Percentiles rank a stretch among this genome's conserved stretches.
phyloP scores from a whole-genome alignment of 305 asterid species.

The Euphrasia arctica region DNA sequence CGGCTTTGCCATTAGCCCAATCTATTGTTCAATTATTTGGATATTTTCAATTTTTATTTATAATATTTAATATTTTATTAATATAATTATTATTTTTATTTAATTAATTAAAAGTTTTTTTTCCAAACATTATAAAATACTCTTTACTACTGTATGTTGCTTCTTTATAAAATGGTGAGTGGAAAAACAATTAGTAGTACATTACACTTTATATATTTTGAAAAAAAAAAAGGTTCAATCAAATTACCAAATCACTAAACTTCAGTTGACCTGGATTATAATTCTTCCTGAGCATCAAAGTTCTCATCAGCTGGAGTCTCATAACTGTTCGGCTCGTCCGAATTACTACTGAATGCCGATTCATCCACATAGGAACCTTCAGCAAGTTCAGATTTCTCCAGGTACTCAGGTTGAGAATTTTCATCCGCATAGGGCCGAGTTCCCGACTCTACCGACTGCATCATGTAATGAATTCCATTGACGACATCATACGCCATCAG shows the following conservation, averaged over 20 bases:
- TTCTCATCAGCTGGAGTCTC: slow-evolving; percentile 36
- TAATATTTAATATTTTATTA: too few relatives aligned
- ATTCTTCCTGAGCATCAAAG: slow-evolving; percentile 46
- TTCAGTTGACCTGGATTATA: slow-evolving; percentile 38
- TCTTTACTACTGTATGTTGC: too few relatives aligned
- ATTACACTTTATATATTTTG: not conserved
- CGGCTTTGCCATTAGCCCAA: too few relatives aligned
- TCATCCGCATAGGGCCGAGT: slow-evolving; percentile 31
- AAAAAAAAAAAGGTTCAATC: not conserved
- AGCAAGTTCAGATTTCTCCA: slow-evolving; percentile 35
- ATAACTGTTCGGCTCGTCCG: slow-evolving; percentile 32
- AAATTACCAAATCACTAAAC: slow-evolving; percentile 21
- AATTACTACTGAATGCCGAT: slow-evolving; percentile 20
- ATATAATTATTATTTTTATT: too few relatives aligned
- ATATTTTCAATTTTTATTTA: not conserved
- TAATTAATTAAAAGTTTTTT: too few relatives aligned
- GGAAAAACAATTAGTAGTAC: not conserved
- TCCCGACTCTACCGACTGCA: slow-evolving; percentile 42
- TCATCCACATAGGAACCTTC: slow-evolving; percentile 29
- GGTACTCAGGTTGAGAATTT: slow-evolving; percentile 19
- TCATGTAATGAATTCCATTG: slow-evolving; percentile 54
- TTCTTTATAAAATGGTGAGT: not conserved
- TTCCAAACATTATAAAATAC: too few relatives aligned
- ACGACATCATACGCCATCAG: slow-evolving; percentile 80
- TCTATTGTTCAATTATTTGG: too few relatives aligned